Base-by-base conservation (phyloP, 164 flowering plant genomes). In the Berberis vulgaris region DNA sequence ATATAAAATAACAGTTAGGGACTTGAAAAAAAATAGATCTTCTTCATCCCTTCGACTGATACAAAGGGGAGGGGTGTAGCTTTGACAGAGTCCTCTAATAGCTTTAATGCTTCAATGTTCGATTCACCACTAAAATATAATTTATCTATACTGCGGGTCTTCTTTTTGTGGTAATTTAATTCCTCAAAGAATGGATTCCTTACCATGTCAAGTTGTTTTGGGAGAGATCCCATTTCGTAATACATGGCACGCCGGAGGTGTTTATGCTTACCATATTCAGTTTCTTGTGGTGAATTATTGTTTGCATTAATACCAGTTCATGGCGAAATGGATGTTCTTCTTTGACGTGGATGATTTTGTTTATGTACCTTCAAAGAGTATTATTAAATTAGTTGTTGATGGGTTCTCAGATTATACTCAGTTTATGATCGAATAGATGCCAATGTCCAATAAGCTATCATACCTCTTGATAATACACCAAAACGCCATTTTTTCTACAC, bases 261-360 rank as follows among this genome's bases (percentile, higher is more conserved):
- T 91, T 41, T 91, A 91, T 57, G 69, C 55, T 67, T 94, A 94
- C 65, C 96, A 94, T 60, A 94, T 91, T 71, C 99, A 94, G 84
- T 91, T 94, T 71, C 69, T 94, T 67, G 81, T 90, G 55, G 88
- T 91, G 70, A 94, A 94, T 62, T 97, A 94, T 69, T 94, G 98
- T 62, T 62, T 94, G 76, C 97, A 91, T 65, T 71, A 93, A 8
- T 86, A 87, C 66, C 75, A 79, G 47, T 91, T 91, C 58, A 63
- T 60, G 78, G 69, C 97, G 0, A 83, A 82, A 72, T 94, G 98
- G 98, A 91, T 91, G 82, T 89, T 91, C 79, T 94, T 88, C 84
- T 94, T 94, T 59, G 99, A 94, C 64, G 89, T 91, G 0, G 97
- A 91, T 70, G 99, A 94, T 80, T 94, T 61, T 68, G 74, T 94